These are phyloP conservation scores for Suaeda aralocaspica DNA, from an alignment of 148 eudicot species.

Conservation along the genomic window DNA sequence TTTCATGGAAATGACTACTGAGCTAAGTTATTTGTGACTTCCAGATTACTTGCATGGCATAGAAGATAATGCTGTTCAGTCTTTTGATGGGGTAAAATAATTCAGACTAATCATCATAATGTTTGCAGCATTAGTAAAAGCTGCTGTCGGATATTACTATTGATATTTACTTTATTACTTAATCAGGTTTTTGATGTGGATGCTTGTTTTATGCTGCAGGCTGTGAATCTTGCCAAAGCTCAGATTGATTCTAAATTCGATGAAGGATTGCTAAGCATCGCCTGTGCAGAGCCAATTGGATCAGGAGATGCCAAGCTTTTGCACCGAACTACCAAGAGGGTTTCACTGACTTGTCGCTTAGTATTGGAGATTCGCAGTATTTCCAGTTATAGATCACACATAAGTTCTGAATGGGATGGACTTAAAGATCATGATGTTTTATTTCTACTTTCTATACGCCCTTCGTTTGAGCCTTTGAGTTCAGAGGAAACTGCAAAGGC, in stretches of 20 bases:
- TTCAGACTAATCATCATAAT: constrained; percentile 1
- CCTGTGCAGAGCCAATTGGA: constrained; percentile 8
- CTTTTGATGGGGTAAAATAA: constrained; percentile 46
- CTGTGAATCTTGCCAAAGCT: constrained; percentile 42
- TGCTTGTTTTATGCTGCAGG: constrained; percentile 35
- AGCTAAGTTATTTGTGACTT: constrained; percentile 2
- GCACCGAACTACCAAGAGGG: constrained; percentile 44
- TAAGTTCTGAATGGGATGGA: constrained; percentile 94
- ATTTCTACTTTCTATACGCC: constrained; percentile 84
- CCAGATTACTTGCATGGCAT: constrained; percentile 91
- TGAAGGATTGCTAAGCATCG: constrained; percentile 20
- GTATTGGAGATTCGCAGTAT: constrained; percentile 69
- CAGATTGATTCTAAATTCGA: constrained; percentile 12
- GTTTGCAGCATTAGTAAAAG: not conserved
- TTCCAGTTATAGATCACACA: constrained; percentile 73
- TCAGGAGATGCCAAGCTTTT: constrained; percentile 31
- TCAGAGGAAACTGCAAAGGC: constrained; percentile 81
- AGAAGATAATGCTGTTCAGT: constrained; percentile 58
- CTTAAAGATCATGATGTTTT: constrained; percentile 76
- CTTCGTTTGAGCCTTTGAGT: constrained; percentile 93
- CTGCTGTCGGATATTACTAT: too few relatives aligned
- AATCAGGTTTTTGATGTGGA: not conserved
- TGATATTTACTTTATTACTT: too few relatives aligned
- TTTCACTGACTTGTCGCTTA: constrained; percentile 80
- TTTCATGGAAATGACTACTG: constrained; percentile 11